These are phyloP conservation scores for Globisporangium megalacanthum DNA, from an alignment of 352 stramenopile species.

Conservation along the genomic window DNA sequence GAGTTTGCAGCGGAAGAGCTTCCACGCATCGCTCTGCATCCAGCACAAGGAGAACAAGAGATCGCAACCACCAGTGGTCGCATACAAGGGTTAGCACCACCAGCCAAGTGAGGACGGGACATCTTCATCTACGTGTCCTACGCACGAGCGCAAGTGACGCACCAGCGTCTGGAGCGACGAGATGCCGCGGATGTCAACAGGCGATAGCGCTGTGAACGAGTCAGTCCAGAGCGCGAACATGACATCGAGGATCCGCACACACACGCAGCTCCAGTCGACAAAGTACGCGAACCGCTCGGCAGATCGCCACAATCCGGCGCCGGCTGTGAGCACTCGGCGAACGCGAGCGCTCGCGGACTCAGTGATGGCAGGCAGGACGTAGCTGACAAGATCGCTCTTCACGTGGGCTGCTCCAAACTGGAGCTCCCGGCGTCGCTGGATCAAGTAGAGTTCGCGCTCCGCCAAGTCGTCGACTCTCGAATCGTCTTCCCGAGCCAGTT, in stretches of 20 bases:
- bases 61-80: not conserved
- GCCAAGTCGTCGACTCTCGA: conserved; percentile 1
- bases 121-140: no score
- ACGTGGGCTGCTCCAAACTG: not conserved
- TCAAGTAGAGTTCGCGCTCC: not conserved
- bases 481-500: not conserved
- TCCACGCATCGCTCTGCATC: conserved; percentile 17
- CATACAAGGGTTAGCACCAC: not conserved
- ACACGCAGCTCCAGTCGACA: conserved; percentile 23
- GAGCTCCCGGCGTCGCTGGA: conserved; percentile 1
- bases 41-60: not conserved
- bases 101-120: no score
- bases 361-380: not conserved
- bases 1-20: conserved; percentile 39
- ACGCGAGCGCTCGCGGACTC: not conserved
- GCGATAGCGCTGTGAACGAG: conserved; percentile 48
- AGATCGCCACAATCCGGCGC: not conserved
- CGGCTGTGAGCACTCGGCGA: not conserved
- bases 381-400: not conserved
- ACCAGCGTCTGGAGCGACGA: conserved; percentile 34
- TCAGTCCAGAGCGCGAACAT: conserved; percentile 42
- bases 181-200: conserved; percentile 53
- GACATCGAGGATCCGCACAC: conserved; percentile 26
- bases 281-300: not conserved
- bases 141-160: not conserved